Evolutionary conservation across 1,284 basidiomycete genomes (phyloP).

Genomic region (Ganoderma boninense): DNA sequence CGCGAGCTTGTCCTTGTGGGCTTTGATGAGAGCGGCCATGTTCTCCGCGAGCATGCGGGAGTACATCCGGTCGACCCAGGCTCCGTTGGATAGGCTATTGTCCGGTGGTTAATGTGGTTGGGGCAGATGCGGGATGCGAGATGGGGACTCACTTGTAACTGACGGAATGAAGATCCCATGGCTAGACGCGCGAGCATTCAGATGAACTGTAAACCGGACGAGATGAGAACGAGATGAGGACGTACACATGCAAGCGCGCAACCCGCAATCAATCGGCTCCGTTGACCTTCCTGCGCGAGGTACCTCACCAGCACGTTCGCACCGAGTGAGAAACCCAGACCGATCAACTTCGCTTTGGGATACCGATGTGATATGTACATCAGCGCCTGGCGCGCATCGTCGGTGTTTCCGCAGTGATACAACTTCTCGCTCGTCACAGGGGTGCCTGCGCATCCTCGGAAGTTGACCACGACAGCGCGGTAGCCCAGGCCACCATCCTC

Average conservation of each 20-base stretch:
- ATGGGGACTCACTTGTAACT: background rate
- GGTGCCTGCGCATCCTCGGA: slow-evolving; percentile 73
- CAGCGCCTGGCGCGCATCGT: slow-evolving; percentile 85
- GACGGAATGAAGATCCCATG: slow-evolving; percentile 4
- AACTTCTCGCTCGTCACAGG: slow-evolving; percentile 83
- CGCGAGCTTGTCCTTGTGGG: slow-evolving; percentile 13
- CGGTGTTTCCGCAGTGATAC: slow-evolving; percentile 87
- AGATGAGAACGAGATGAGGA: background rate
- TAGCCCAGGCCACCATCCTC: slow-evolving; percentile 40
- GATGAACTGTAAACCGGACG: background rate
- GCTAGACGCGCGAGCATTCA: background rate
- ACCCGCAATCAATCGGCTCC: slow-evolving; percentile 77
- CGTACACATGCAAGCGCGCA: slow-evolving; percentile 81
- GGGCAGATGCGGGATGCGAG: background rate
- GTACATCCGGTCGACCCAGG: slow-evolving; percentile 22
- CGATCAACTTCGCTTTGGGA: slow-evolving; percentile 84
- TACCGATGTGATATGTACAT: slow-evolving; percentile 78
- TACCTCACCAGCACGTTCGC: slow-evolving; percentile 91
- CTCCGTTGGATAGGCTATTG: slow-evolving; percentile 48
- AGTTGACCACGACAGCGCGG: background rate
- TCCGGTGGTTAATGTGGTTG: background rate
- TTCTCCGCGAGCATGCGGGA: slow-evolving; percentile 20
- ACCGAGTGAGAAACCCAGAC: slow-evolving; percentile 92
- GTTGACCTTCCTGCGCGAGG: slow-evolving; percentile 83
- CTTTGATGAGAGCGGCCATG: slow-evolving; percentile 17